phyloP scores from a whole-genome alignment of 495 filamentous ascomycete species.

The Cladorrhinum samala region DNA sequence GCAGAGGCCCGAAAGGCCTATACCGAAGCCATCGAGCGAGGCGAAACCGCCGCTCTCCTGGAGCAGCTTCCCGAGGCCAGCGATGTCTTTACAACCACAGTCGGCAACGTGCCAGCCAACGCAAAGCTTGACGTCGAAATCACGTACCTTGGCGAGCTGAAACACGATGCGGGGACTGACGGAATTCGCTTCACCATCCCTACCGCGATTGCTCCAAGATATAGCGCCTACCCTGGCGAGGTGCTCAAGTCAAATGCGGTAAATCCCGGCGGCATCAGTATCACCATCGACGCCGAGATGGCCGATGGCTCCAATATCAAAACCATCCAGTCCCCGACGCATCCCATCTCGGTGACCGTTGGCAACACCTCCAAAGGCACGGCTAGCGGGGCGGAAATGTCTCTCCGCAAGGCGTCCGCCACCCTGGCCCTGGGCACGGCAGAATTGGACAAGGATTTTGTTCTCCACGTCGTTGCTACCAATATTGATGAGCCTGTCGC shows the following conservation, averaged over 20 bases:
- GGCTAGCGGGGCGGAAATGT: conserved; percentile 36
- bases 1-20: conserved; percentile 49
- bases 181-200: conserved; percentile 61
- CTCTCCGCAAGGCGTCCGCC: conserved; percentile 53
- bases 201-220: conserved; percentile 55
- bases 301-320: conserved; percentile 49
- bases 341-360: conserved; percentile 57
- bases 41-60: conserved; percentile 55
- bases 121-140: conserved; percentile 50
- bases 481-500: conserved; percentile 53
- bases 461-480: conserved; percentile 50
- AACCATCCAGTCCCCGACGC: conserved; percentile 57
- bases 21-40: conserved; percentile 47
- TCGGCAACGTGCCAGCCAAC: conserved; percentile 57
- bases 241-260: conserved; percentile 10
- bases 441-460: conserved; percentile 47
- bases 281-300: conserved; percentile 57
- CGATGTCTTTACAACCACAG: conserved; percentile 58
- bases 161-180: conserved; percentile 56
- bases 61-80: conserved; percentile 51
- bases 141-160: conserved; percentile 61
- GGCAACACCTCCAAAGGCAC: conserved; percentile 48
- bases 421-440: conserved; percentile 46
- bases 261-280: conserved; percentile 41
- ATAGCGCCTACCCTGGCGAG: conserved; percentile 43